These are phyloP conservation scores for Neopestalotiopsis sp. DNA, from an alignment of 2,329 filamentous ascomycete genomes.

Conservation along the genomic window DNA sequence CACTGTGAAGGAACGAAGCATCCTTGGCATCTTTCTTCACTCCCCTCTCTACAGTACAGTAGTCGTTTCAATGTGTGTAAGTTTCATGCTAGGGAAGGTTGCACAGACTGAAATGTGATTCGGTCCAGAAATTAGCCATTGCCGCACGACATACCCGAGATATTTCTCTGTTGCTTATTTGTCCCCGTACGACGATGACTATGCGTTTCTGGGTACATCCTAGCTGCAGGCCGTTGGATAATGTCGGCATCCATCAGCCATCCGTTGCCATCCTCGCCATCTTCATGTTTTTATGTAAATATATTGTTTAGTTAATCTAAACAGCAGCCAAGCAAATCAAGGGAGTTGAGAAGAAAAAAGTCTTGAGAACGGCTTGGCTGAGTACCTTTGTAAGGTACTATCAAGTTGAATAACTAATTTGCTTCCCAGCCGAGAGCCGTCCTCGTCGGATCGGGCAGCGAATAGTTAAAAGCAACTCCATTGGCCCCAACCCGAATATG, in stretches of 20 bases:
- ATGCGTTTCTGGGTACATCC: neutral
- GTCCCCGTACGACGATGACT: neutral
- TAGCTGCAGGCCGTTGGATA: neutral
- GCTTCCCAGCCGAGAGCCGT: neutral
- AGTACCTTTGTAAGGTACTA: neutral
- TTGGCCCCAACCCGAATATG: too few species aligned
- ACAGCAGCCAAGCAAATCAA: neutral
- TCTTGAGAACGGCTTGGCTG: neutral
- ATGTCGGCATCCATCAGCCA: neutral
- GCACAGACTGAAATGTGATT: slow-evolving; percentile 2
- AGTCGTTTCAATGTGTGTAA: neutral
- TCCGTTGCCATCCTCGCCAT: neutral
- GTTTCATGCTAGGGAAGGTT: slow-evolving; percentile 1
- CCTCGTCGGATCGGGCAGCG: neutral
- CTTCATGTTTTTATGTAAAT: slow-evolving; percentile 1
- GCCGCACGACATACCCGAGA: slow-evolving; percentile 2
- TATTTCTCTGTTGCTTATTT: neutral
- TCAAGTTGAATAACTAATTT: neutral
- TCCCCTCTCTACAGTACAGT: neutral
- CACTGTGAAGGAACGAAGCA: neutral
- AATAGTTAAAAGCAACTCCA: neutral
- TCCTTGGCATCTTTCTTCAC: neutral
- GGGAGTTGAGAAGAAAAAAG: neutral
- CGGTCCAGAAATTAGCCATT: slow-evolving; percentile 1
- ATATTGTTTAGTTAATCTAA: neutral